phyloP scores from a whole-genome alignment of 2,329 filamentous ascomycete genomes.

The Ceratocystis ficicola region DNA sequence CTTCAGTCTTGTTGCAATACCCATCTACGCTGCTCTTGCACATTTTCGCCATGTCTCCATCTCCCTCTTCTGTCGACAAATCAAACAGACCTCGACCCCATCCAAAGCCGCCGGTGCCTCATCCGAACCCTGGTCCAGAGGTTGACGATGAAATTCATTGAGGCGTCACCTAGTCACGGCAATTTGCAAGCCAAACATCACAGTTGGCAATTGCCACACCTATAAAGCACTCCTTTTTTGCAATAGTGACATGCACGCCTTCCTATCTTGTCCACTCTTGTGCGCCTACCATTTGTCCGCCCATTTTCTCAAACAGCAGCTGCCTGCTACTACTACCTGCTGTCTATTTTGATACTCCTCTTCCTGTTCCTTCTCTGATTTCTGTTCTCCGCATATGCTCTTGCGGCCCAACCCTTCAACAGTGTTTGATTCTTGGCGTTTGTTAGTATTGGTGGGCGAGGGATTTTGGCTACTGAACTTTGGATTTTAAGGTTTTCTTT shows the following conservation, averaged over 20 bases:
- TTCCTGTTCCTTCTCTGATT: background rate
- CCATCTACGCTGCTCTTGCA: too few relatives aligned
- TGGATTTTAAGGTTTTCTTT: background rate
- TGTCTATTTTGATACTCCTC: background rate
- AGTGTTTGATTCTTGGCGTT: background rate
- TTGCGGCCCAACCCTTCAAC: background rate
- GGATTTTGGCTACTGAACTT: background rate
- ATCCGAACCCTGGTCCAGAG: conserved; percentile 26
- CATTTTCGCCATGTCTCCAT: background rate
- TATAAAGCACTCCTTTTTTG: background rate
- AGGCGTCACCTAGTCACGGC: background rate
- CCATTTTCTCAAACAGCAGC: background rate
- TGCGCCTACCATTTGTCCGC: background rate
- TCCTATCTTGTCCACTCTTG: background rate
- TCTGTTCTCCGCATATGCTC: background rate
- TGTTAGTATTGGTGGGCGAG: background rate
- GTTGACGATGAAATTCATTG: background rate
- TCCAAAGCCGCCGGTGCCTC: conserved; percentile 28
- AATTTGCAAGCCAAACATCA: too few relatives aligned
- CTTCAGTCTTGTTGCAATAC: background rate
- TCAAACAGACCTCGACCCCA: conserved; percentile 27
- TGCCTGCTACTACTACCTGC: background rate
- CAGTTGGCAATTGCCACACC: background rate
- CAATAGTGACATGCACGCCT: background rate
- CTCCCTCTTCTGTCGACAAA: conserved; percentile 4